Conservation (phyloP, 495 filamentous ascomycete genomes). For the Apiosordaria backusii region DNA sequence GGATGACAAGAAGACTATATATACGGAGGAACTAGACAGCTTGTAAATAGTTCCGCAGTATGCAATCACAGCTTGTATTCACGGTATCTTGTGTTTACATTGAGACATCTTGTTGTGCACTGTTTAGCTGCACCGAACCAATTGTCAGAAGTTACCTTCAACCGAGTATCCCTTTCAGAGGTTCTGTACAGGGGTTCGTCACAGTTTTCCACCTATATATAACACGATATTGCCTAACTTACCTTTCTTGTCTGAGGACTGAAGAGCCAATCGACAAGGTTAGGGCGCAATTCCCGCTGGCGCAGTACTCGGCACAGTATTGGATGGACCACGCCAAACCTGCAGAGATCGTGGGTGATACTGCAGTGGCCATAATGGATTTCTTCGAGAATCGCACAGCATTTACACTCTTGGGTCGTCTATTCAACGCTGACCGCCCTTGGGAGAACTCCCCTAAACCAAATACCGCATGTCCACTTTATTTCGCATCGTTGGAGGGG, state of each 20-base stretch:
- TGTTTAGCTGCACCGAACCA: no score
- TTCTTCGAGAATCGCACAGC: background rate
- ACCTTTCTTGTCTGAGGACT: conserved; percentile 29
- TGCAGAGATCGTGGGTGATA: conserved; percentile 9
- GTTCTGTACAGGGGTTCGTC: no score
- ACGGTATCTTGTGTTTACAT: no score
- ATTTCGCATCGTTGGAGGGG: conserved; percentile 20
- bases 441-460: conserved; percentile 1
- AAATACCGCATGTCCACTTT: conserved; percentile 9
- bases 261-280: conserved; percentile 16
- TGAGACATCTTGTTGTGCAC: no score
- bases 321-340: conserved; percentile 27
- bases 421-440: conserved; percentile 7
- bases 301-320: conserved; percentile 27
- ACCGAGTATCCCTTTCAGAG: no score
- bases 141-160: no score
- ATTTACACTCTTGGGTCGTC: conserved; percentile 5
- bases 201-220: background rate
- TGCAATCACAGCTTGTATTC: no score
- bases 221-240: conserved; percentile 31
- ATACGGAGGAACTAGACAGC: no score
- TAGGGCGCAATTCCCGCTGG: conserved; percentile 20
- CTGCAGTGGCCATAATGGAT: conserved; percentile 9
- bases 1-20: no score
- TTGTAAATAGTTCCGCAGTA: no score